phyloP scores from a whole-genome alignment of 2,329 filamentous ascomycete genomes.

The Fusarium sp. region DNA sequence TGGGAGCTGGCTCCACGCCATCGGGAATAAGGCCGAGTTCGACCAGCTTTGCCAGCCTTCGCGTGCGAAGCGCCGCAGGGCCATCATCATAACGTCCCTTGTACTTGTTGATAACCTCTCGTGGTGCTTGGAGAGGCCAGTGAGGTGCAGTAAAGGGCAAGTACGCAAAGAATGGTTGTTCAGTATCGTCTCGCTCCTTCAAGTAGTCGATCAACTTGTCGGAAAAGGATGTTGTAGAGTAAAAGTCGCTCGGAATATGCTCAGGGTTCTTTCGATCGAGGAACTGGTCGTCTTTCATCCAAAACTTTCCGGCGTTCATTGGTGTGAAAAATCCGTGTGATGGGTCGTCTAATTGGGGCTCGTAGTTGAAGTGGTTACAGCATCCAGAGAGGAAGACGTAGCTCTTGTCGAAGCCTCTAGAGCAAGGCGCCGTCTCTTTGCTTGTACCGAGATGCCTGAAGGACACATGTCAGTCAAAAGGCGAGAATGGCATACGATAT shows the following conservation, averaged over 20 bases:
- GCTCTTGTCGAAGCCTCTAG: conserved; percentile 53
- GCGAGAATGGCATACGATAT: too few relatives aligned
- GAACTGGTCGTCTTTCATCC: conserved; percentile 56
- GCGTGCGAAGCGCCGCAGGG: background rate
- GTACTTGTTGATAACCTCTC: background rate
- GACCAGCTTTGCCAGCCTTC: background rate
- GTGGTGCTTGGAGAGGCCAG: background rate
- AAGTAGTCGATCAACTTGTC: conserved; percentile 65
- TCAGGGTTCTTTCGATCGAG: conserved; percentile 40
- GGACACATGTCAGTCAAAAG: too few relatives aligned
- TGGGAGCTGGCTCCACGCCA: conserved; percentile 13
- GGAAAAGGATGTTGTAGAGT: conserved; percentile 64
- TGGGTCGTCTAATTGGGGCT: conserved; percentile 51
- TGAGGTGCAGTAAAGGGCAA: background rate
- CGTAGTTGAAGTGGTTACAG: conserved; percentile 66
- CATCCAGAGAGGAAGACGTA: conserved; percentile 57
- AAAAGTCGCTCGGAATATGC: conserved; percentile 62
- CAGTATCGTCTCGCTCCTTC: conserved; percentile 40
- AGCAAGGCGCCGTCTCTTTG: conserved; percentile 20
- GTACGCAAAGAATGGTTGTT: background rate
- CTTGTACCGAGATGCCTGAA: conserved; percentile 22
- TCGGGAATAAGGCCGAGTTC: background rate
- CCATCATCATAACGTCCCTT: background rate
- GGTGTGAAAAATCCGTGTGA: conserved; percentile 1
- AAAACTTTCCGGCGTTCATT: conserved; percentile 42